Percentiles rank a stretch among this genome's conserved stretches.
phyloP scores from a whole-genome alignment of 345 rosid genomes.

The Cardamine occulta region DNA sequence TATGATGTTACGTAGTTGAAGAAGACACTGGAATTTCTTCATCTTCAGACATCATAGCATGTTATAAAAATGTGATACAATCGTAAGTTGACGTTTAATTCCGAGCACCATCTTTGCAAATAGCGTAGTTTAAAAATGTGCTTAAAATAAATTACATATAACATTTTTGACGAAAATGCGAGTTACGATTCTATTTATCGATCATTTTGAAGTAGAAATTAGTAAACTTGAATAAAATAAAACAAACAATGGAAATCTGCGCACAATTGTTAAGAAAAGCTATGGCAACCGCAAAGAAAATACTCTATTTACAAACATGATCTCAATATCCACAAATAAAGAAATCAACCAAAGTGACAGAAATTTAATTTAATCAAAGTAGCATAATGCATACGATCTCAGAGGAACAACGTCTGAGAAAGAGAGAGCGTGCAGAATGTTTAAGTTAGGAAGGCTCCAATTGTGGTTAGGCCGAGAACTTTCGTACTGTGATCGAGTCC shows the following conservation, averaged over 20 bases:
- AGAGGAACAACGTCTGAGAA: constrained; percentile 10
- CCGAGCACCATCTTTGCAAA: neutral
- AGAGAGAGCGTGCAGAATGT: neutral
- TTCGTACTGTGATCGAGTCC: constrained; percentile 81
- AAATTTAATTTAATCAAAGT: neutral
- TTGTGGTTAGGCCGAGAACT: constrained; percentile 77
- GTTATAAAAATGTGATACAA: too few species aligned
- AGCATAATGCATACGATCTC: constrained; percentile 24
- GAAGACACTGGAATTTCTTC: constrained; percentile 3
- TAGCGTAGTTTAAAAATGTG: too few species aligned
- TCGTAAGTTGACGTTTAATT: neutral
- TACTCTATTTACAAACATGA: constrained; percentile 32
- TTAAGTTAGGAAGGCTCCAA: constrained; percentile 57
- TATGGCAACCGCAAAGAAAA: constrained; percentile 8
- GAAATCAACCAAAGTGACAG: constrained; percentile 34
- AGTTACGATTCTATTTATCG: neutral
- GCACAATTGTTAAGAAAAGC: neutral
- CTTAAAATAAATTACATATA: too few species aligned
- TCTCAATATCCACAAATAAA: constrained; percentile 32
- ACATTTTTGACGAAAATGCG: neutral
- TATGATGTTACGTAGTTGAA: neutral
- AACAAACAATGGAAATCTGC: neutral
- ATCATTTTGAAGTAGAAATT: neutral
- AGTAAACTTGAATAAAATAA: neutral
- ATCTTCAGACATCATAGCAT: neutral